phyloP scores from a whole-genome alignment of 1,284 basidiomycete species.

The Tilletia walkeri region DNA sequence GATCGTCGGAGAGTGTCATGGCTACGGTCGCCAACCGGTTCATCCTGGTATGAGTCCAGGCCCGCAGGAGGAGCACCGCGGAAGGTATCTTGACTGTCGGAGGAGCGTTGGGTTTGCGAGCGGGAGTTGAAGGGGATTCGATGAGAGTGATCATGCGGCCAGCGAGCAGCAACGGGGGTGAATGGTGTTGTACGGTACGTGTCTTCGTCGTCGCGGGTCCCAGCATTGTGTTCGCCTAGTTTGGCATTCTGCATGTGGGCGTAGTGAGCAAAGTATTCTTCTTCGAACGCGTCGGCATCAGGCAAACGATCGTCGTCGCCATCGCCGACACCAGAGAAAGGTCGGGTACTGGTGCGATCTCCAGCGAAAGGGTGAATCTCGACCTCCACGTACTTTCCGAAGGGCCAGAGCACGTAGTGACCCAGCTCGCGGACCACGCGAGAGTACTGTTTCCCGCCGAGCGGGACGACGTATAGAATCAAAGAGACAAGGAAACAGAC shows the following conservation, averaged over 20 bases:
- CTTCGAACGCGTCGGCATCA: slow-evolving; percentile 16
- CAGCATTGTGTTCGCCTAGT: not conserved
- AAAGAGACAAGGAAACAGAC: slow-evolving; percentile 69
- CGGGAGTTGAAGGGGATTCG: slow-evolving; percentile 40
- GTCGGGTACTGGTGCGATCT: slow-evolving; percentile 29
- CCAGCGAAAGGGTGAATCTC: slow-evolving; percentile 55
- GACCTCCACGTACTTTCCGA: slow-evolving; percentile 97
- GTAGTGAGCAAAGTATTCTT: slow-evolving; percentile 15
- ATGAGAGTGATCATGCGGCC: slow-evolving; percentile 43
- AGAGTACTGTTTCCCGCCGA: slow-evolving; percentile 79
- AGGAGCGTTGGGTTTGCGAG: not conserved
- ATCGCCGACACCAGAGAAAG: slow-evolving; percentile 12
- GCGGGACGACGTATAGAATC: slow-evolving; percentile 70
- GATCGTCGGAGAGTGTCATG: slow-evolving; percentile 5
- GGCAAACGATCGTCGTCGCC: slow-evolving; percentile 14
- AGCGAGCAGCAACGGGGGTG: slow-evolving; percentile 44
- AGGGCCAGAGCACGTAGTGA: slow-evolving; percentile 97
- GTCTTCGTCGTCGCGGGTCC: slow-evolving; percentile 8
- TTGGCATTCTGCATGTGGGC: slow-evolving; percentile 12
- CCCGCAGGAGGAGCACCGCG: not conserved
- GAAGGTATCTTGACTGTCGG: slow-evolving; percentile 11
- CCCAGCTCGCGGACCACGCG: slow-evolving; percentile 86
- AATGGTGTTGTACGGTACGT: slow-evolving; percentile 23
- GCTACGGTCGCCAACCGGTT: not conserved
- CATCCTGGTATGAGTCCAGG: slow-evolving; percentile 8